These are phyloP conservation scores for Trichophyton rubrum DNA, from an alignment of 2,329 filamentous ascomycete genomes.

Conservation along the genomic window DNA sequence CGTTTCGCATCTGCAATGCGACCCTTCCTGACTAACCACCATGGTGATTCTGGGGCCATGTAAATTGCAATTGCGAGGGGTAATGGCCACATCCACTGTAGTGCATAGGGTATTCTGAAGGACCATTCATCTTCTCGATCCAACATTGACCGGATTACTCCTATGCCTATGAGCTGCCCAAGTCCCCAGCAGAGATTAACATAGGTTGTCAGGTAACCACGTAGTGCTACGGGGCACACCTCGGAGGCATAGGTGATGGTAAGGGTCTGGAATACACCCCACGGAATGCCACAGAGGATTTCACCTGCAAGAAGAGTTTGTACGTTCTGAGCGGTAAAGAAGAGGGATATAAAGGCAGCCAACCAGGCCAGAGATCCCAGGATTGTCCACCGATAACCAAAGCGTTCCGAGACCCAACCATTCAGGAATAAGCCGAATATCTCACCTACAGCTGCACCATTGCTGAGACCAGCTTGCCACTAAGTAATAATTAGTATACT, in stretches of 20 bases:
- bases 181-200: slow-evolving; percentile 38
- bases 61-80: slow-evolving; percentile 37
- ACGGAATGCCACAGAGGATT: slow-evolving; percentile 40
- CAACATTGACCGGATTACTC: slow-evolving; percentile 39
- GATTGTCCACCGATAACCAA: slow-evolving; percentile 42
- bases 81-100: slow-evolving; percentile 44
- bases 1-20: slow-evolving; percentile 37
- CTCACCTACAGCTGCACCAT: slow-evolving; percentile 33
- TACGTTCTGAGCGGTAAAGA: slow-evolving; percentile 40
- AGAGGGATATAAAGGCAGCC: slow-evolving; percentile 38
- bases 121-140: slow-evolving; percentile 37
- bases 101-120: slow-evolving; percentile 40
- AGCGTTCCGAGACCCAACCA: slow-evolving; percentile 39
- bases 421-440: slow-evolving; percentile 42
- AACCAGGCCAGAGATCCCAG: slow-evolving; percentile 36
- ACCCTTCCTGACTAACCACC: slow-evolving; percentile 40
- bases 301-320: slow-evolving; percentile 38
- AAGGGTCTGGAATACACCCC: slow-evolving; percentile 41
- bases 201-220: slow-evolving; percentile 36
- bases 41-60: slow-evolving; percentile 40
- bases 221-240: slow-evolving; percentile 35
- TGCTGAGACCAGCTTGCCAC: slow-evolving; percentile 37
- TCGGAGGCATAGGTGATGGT: slow-evolving; percentile 38
- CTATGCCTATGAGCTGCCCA: slow-evolving; percentile 40
- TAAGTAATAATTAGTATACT: slow-evolving; percentile 14